phyloP scores from a whole-genome alignment of 2,329 filamentous ascomycete species.

The Ophiostoma tasmaniense region DNA sequence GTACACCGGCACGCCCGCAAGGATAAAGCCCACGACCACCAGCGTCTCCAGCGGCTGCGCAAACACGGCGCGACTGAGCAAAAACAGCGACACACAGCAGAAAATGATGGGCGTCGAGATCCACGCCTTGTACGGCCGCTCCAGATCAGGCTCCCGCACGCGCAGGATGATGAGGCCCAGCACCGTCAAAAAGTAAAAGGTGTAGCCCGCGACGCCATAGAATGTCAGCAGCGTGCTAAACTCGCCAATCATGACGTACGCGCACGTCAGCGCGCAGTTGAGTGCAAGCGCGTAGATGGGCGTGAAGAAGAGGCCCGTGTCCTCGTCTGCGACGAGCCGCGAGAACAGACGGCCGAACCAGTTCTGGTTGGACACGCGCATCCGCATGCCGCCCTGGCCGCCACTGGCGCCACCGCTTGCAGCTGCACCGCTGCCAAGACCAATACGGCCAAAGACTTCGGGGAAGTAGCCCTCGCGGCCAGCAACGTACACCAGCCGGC shows the following conservation, averaged over 20 bases:
- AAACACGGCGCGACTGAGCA: slow-evolving; percentile 82
- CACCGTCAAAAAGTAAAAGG: slow-evolving; percentile 94
- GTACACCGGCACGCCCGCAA: slow-evolving; percentile 77
- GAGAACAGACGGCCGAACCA: slow-evolving; percentile 53
- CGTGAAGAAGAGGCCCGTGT: slow-evolving; percentile 79
- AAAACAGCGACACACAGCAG: slow-evolving; percentile 91
- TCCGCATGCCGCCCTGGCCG: slow-evolving; percentile 9
- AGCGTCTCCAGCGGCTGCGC: slow-evolving; percentile 85
- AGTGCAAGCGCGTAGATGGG: slow-evolving; percentile 86
- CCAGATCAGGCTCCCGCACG: slow-evolving; percentile 76
- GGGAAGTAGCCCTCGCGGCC: slow-evolving; percentile 94
- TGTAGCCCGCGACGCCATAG: slow-evolving; percentile 94
- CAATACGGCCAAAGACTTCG: slow-evolving; percentile 71
- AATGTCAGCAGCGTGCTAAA: slow-evolving; percentile 91
- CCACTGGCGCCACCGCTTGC: not conserved
- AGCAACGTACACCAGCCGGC: slow-evolving; percentile 84
- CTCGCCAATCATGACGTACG: slow-evolving; percentile 79
- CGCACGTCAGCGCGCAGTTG: slow-evolving; percentile 63
- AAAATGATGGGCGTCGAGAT: slow-evolving; percentile 96
- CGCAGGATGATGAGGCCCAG: slow-evolving; percentile 85
- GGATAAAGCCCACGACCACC: slow-evolving; percentile 76
- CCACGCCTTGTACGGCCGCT: slow-evolving; percentile 91
- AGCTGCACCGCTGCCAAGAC: slow-evolving; percentile 42
- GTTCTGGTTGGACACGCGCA: slow-evolving; percentile 38
- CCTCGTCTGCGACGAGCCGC: slow-evolving; percentile 62